Evolutionary conservation across 169 alveolate genomes (phyloP).

Genomic region (Miamiensis avidus): DNA sequence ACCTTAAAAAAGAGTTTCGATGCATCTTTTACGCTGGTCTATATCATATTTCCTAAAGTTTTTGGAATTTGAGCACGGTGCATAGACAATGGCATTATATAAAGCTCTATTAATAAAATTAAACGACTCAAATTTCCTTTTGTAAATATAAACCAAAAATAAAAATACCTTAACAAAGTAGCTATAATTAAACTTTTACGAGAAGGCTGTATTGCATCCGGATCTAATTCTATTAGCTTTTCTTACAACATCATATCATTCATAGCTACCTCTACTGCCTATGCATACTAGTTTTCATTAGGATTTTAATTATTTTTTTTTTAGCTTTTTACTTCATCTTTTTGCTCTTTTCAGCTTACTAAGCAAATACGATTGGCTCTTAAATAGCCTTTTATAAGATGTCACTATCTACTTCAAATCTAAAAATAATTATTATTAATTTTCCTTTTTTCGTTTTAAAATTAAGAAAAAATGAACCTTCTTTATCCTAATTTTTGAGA

Average conservation of each 20-base stretch:
- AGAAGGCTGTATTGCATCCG: neutral
- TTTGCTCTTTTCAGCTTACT: too few relatives aligned
- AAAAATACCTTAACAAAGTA: neutral
- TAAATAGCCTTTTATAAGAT: too few relatives aligned
- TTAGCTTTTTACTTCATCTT: neutral
- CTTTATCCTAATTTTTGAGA: too few relatives aligned
- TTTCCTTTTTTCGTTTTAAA: too few relatives aligned
- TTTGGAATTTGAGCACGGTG: neutral
- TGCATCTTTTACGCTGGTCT: neutral
- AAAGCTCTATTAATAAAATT: neutral
- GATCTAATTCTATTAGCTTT: neutral
- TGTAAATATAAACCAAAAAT: too few relatives aligned
- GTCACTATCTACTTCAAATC: too few relatives aligned
- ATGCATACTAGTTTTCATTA: neutral
- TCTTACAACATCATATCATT: neutral
- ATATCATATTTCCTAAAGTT: too few relatives aligned
- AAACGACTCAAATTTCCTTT: neutral
- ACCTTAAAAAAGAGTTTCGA: neutral
- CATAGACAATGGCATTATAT: neutral
- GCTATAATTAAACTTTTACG: neutral
- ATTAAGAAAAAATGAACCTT: too few relatives aligned
- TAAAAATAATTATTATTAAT: too few relatives aligned
- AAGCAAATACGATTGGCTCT: neutral
- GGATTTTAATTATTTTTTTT: too few relatives aligned
- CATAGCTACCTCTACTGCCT: neutral